Base-by-base conservation (phyloP, 2,329 filamentous ascomycete species). In the Beauveria scarabaeidicola region DNA sequence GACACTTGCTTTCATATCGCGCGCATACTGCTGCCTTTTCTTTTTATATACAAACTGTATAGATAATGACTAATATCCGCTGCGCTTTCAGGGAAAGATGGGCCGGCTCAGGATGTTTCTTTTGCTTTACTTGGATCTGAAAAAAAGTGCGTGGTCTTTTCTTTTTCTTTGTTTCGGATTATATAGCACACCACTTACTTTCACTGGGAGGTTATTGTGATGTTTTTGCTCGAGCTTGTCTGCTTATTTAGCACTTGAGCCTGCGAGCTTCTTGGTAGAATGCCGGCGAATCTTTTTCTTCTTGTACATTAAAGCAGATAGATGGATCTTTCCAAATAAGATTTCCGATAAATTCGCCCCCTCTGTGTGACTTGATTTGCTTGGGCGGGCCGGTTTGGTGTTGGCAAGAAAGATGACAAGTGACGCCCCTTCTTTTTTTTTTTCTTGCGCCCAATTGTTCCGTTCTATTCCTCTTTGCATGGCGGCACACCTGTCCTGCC, bases 61-160 rank as follows among this genome's bases (percentile, higher is more conserved):
- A 58, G 55, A 51, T 58, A 58, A 58, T 58, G 55, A 58, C 32
- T 58, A 58, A 58, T 58, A 41, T 58, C 55, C 47, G 46, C 55
- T 36, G 53, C 17, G 53, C 29, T 48, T 40, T 56, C 29, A 6
- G 41, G 15, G 53, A 15, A 23, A 38, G 38, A 11, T 23, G 46
- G 32, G 41, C 52, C 41, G 27, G 41, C n/a, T 47, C n/a, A 40
- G 41, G 19, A 41, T 50, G 7, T 58, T 32, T 56, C 25, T 27
- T 48, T 40, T 43, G 50, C 6, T 19, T 51, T 48, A 13, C 25
- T 51, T 58, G 43, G 27, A 38, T 56, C 41, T 7, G 19, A 29
- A 13, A 27, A 38, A 55, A 48, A 23, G 21, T 56, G 41, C 21
- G n/a, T 23, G 11, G 36, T 25, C 29, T 19, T 23, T 38, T 23